A percentile compares a stretch with the other conserved stretches of the same genome.
Conservation (phyloP, 768 basidiomycete genomes). For the Termitomyces sp. region DNA sequence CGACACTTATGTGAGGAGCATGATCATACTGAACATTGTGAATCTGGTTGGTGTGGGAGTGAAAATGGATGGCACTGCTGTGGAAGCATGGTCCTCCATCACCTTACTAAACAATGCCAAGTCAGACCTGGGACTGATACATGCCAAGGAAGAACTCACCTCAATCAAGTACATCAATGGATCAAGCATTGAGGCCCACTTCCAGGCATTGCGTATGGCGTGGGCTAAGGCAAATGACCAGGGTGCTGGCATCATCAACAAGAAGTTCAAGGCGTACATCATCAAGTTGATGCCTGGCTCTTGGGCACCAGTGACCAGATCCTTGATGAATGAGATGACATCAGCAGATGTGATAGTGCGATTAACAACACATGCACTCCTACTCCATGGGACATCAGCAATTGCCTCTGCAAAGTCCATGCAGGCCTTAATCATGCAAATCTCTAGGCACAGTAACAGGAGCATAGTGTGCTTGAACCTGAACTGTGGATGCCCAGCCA, state of each 20-base stretch:
- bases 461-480: neutral
- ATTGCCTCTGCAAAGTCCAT: neutral
- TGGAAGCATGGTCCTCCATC: neutral
- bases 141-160: neutral
- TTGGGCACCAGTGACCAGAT: neutral
- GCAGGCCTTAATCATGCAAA: neutral
- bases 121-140: neutral
- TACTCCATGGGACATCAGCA: neutral
- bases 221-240: neutral
- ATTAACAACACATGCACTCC: neutral
- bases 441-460: neutral
- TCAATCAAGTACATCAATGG: neutral
- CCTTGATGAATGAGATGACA: neutral
- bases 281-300: neutral
- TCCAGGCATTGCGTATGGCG: neutral
- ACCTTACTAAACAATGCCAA: neutral
- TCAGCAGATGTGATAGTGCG: neutral
- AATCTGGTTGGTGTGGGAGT: neutral
- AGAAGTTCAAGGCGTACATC: neutral
- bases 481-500: neutral
- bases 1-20: neutral
- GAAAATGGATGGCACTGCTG: neutral
- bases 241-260: neutral
- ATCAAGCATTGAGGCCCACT: neutral
- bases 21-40: neutral